Evolutionary conservation across 2,329 filamentous ascomycete species (phyloP).

Genomic region (Cercospora berteroae): DNA sequence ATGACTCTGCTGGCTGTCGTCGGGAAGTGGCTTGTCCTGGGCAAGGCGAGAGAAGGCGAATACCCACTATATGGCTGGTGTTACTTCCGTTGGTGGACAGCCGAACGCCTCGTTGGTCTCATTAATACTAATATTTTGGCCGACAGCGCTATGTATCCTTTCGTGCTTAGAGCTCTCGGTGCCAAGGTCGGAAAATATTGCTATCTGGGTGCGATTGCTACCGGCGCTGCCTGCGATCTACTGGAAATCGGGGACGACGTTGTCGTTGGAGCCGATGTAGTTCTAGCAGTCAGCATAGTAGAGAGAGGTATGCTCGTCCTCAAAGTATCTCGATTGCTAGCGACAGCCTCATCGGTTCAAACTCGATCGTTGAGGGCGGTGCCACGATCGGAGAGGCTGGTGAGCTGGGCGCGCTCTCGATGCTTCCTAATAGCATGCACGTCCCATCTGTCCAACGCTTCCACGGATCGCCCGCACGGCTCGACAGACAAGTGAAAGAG

Average conservation of each 20-base stretch:
- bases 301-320: conserved; percentile 29
- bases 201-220: conserved; percentile 25
- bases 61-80: conserved; percentile 59
- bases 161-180: conserved; percentile 27
- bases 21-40: conserved; percentile 56
- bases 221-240: conserved; percentile 27
- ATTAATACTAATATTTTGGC: conserved; percentile 27
- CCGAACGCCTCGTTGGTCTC: conserved; percentile 23
- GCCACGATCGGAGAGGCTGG: conserved; percentile 27
- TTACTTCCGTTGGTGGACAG: conserved; percentile 59
- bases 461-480: conserved; percentile 27
- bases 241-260: conserved; percentile 31
- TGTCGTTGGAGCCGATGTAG: conserved; percentile 26
- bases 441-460: conserved; percentile 24
- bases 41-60: conserved; percentile 52
- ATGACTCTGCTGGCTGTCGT: conserved; percentile 44
- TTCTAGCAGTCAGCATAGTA: conserved; percentile 24
- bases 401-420: conserved; percentile 27
- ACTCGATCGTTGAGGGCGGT: conserved; percentile 28
- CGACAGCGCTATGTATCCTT: conserved; percentile 24
- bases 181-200: conserved; percentile 27
- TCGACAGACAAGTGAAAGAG: conserved; percentile 23
- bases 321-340: conserved; percentile 25
- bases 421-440: conserved; percentile 28
- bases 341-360: conserved; percentile 26